Conservation (phyloP, 108 stramenopile genomes). For the Nitzschia sp. region DNA sequence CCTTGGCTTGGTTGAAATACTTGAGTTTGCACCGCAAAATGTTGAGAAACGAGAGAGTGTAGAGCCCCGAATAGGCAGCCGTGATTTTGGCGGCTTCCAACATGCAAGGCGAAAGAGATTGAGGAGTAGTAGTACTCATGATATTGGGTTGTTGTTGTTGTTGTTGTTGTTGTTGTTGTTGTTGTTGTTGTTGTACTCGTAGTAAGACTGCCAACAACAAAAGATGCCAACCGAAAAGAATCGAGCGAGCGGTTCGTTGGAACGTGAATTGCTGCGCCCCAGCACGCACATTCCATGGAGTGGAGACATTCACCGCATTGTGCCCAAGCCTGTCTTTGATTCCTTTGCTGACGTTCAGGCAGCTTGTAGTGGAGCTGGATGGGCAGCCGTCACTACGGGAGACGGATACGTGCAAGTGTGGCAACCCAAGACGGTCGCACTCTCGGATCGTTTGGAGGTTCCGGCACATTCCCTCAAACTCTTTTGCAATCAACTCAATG, state of each 20-base stretch:
- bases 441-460: constrained; percentile 8
- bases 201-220: no score
- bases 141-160: no score
- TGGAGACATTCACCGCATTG: constrained; percentile 31
- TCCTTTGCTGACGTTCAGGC: constrained; percentile 5
- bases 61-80: constrained; percentile 1
- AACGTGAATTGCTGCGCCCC: constrained; percentile 31
- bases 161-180: no score
- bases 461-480: constrained; percentile 11
- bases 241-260: background rate
- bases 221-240: background rate
- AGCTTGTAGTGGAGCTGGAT: constrained; percentile 22
- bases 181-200: no score
- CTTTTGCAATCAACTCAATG: constrained; percentile 6
- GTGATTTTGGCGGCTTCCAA: constrained; percentile 14
- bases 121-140: no score
- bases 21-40: background rate
- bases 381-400: constrained; percentile 30
- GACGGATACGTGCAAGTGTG: constrained; percentile 37
- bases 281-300: constrained; percentile 37
- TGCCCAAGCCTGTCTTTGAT: constrained; percentile 24
- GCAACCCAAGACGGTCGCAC: constrained; percentile 18
- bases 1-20: background rate
- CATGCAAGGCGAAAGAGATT: background rate
- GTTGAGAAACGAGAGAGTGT: constrained; percentile 5